phyloP scores from a whole-genome alignment of 2,329 filamentous ascomycete genomes.

The Penicillium italicum region DNA sequence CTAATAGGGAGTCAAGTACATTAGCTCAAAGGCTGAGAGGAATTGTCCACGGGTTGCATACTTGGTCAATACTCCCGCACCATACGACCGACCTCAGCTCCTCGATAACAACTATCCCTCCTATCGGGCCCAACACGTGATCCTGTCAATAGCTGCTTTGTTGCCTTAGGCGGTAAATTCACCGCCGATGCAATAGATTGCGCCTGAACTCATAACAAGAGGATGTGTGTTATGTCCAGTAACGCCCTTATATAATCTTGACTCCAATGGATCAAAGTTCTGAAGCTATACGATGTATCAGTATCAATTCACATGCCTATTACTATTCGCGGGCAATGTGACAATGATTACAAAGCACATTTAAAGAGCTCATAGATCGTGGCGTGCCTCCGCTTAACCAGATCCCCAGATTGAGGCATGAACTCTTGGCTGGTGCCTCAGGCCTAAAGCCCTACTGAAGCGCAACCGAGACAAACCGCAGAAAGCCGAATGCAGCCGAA shows the following conservation, averaged over 20 bases:
- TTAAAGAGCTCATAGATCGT: not conserved
- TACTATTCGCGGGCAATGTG: no score
- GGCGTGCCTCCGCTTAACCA: not conserved
- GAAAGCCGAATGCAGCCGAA: constrained; percentile 15
- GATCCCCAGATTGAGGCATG: constrained; percentile 2
- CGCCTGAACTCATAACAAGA: not conserved
- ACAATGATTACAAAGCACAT: not conserved
- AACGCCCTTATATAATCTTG: not conserved
- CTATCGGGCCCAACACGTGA: not conserved
- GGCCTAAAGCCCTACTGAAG: not conserved
- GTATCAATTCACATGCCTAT: not conserved
- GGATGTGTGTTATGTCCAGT: not conserved
- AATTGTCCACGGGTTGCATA: not conserved
- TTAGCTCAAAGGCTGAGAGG: not conserved
- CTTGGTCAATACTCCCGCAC: not conserved
- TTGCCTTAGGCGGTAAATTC: not conserved
- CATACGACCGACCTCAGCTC: not conserved
- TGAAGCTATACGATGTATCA: not conserved
- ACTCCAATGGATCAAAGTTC: not conserved
- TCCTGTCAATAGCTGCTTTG: rapidly evolving
- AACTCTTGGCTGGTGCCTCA: not conserved
- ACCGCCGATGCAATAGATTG: not conserved
- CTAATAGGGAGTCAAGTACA: not conserved
- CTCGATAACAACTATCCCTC: not conserved
- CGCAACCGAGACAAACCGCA: constrained; percentile 1